Percentiles rank a stretch among this genome's conserved stretches.
Evolutionary conservation across 192 early-diverging fungal genomes (phyloP).

Genomic region (Mortierella alpina): DNA sequence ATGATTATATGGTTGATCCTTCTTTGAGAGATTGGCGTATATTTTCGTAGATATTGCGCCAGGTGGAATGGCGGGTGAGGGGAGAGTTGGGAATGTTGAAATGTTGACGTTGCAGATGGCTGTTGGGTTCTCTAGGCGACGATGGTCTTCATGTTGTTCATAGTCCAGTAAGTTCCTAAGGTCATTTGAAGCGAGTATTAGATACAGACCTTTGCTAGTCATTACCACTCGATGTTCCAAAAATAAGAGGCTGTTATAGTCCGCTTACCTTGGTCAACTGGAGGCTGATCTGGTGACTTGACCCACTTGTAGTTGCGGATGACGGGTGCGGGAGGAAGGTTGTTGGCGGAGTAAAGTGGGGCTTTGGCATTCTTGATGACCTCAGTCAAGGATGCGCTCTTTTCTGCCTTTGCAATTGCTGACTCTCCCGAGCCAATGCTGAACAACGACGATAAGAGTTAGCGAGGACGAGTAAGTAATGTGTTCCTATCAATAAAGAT

Average conservation of each 20-base stretch:
- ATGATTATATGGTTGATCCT: not conserved
- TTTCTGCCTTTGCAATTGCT: conserved; percentile 39
- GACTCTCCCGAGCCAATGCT: conserved; percentile 48
- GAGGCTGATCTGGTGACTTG: conserved; percentile 45
- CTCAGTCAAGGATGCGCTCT: conserved; percentile 58
- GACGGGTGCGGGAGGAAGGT: conserved; percentile 68
- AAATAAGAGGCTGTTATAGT: not conserved
- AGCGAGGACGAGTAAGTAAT: too few species aligned
- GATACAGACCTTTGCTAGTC: too few species aligned
- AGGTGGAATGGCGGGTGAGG: conserved; percentile 2
- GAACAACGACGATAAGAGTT: not conserved
- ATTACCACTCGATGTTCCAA: too few species aligned
- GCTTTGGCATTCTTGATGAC: conserved; percentile 58
- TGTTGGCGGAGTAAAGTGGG: conserved; percentile 63
- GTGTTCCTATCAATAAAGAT: not conserved
- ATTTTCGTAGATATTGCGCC: too few species aligned
- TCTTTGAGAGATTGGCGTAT: not conserved
- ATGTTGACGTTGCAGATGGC: too few species aligned
- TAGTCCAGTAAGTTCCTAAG: conserved; percentile 52
- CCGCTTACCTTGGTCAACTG: conserved; percentile 50
- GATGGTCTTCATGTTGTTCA: conserved; percentile 42
- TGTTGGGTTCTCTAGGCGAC: not conserved
- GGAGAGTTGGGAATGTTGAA: not conserved
- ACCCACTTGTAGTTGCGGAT: conserved; percentile 62
- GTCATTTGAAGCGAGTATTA: not conserved